Evolutionary conservation across 352 stramenopile genomes (phyloP), one percentile per base, ranked within the genome.

Genomic region (Nothophytophthora sp.): DNA sequence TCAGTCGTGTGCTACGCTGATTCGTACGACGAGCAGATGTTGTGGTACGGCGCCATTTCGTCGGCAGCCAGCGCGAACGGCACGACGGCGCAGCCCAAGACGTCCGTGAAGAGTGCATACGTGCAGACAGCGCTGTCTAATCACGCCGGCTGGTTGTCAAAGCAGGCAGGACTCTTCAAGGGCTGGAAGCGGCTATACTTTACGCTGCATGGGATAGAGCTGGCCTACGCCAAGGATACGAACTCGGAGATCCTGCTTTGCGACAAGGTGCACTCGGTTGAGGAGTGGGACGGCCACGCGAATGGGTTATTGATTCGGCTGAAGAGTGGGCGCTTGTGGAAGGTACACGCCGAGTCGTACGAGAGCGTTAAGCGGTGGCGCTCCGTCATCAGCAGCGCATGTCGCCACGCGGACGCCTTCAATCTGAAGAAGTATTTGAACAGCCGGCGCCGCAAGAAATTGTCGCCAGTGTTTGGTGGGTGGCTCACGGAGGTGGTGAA

Each of bases 111-210:
- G 52, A 80, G 73, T 33, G 77, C 68, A 20, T 92, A 92, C 47
- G 70, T 92, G n/a, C 72, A 90, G 30, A 89, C 76, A 0, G 76
- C 79, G 4, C 54, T 85, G 22, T 57, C 62, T 8, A 95, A 95
- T 62, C 64, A 92, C 55, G 82, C 82, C 11, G 85, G 85, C 5
- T 95, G 82, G 82, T 55, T 95, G 23, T 81, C 70, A 51, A 91
- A 91, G 54, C 82, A 90, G 23, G 52, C 63, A 9, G 85, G 85
- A 5, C 42, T 93, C 41, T 88, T 95, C 73, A 91, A 91, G 58
- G 66, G 62, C 20, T 91, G 81, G 81, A 93, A 90, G 57, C 82
- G 77, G 2, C 51, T 90, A 28, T 93, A 91, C 47, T 85, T 91
- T 23, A 93, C 82, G 22, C 57, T 95, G 6, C 85, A 95, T 24